These are phyloP conservation scores for Plasmopara viticola DNA, from an alignment of 352 stramenopile species.

Conservation along the genomic window DNA sequence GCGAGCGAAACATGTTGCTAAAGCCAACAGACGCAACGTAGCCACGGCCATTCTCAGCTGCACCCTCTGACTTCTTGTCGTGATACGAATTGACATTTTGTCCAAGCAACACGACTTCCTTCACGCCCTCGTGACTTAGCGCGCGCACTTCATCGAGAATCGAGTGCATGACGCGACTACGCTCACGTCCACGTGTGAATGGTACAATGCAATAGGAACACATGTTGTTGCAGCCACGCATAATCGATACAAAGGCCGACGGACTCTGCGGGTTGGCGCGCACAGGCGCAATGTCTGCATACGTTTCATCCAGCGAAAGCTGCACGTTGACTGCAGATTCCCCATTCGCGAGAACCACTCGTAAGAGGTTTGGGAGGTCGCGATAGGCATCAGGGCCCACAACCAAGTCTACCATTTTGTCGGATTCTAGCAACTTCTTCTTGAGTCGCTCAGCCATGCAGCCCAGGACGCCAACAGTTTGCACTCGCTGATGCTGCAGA, in stretches of 20 bases:
- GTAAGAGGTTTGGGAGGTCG: conserved; percentile 93
- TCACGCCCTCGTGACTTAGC: conserved; percentile 89
- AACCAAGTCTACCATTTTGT: conserved; percentile 96
- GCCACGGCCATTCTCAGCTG: conserved; percentile 51
- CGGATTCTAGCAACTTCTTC: conserved; percentile 89
- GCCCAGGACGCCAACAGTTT: conserved; percentile 94
- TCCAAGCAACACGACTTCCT: conserved; percentile 98
- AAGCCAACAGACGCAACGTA: conserved; percentile 91
- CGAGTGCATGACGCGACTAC: conserved; percentile 83
- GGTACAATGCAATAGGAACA: conserved; percentile 99
- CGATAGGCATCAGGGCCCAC: conserved; percentile 98
- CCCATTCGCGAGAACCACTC: conserved; percentile 67
- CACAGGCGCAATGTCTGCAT: conserved; percentile 96
- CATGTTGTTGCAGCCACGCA: conserved; percentile 99
- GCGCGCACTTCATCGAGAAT: conserved; percentile 93
- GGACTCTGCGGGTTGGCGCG: conserved; percentile 74
- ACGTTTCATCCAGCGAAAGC: conserved; percentile 97
- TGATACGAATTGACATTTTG: conserved; percentile 99
- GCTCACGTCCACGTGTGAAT: conserved; percentile 97
- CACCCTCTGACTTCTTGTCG: conserved; percentile 84
- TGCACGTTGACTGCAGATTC: conserved; percentile 90
- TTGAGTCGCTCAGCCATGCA: conserved; percentile 99
- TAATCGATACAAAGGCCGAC: conserved; percentile 97
- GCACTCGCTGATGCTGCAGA: conserved; percentile 57
- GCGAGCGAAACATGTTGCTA: conserved; percentile 90